Conservation (phyloP, 148 eudicot species). For the Simmondsia chinensis region DNA sequence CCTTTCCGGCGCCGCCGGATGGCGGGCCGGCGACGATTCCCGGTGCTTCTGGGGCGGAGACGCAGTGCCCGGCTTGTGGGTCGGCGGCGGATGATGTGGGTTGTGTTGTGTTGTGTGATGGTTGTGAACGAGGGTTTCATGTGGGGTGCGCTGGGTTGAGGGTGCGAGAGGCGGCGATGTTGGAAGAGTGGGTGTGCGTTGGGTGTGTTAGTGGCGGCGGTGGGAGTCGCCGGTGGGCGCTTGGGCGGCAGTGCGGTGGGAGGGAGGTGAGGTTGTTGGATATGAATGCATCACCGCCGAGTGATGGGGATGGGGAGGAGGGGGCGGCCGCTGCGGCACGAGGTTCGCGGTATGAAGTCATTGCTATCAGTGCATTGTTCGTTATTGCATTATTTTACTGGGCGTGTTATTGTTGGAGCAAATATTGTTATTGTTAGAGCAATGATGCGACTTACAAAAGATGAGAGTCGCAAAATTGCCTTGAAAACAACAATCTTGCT, state of each 20-base stretch:
- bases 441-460: no score
- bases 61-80: conserved; percentile 15
- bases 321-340: conserved; percentile 1
- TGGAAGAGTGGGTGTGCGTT: conserved; percentile 43
- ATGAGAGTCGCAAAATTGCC: no score
- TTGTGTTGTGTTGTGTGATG: conserved; percentile 33
- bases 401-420: neutral
- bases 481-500: no score
- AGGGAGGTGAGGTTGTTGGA: conserved; percentile 20
- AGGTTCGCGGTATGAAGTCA: conserved; percentile 20
- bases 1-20: conserved; percentile 15
- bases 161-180: conserved; percentile 7
- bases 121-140: conserved; percentile 55
- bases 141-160: conserved; percentile 16
- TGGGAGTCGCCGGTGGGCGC: conserved; percentile 30
- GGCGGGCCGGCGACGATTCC: conserved; percentile 37
- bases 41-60: conserved; percentile 4
- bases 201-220: conserved; percentile 16
- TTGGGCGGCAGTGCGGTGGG: conserved; percentile 20
- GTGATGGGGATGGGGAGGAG: conserved; percentile 22
- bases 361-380: neutral
- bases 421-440: neutral
- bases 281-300: conserved; percentile 34
- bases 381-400: neutral
- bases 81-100: conserved; percentile 8